Base-by-base conservation (phyloP, 768 basidiomycete species). In the Coprinopsis cinerea region DNA sequence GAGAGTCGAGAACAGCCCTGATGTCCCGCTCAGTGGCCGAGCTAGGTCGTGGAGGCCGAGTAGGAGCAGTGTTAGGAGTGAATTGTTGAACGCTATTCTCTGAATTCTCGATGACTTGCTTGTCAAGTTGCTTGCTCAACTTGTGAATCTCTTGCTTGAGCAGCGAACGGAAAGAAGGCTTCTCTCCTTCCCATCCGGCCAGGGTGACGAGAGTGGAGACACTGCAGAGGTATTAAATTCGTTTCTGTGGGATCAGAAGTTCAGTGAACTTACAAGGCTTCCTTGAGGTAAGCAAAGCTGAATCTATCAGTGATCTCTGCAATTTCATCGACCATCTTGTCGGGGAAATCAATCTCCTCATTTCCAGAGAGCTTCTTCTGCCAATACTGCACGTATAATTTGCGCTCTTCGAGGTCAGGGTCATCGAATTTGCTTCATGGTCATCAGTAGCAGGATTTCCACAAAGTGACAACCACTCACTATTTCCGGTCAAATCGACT, bases 201-300 rank as follows among this genome's bases (percentile, higher is more conserved):
- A 91, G 64, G 10, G 73, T 73, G 23, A 91, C 81, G n/a, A 92
- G 73, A 2, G 83, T 70, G 2, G 88, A 83, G 15, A 91, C 82
- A 59, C 88, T 90, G 54, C 11, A 27, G 30, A 23, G 20, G 49
- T n/a, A 4, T 28, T 9, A 30, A 17, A 17, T 43, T 14, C 30
- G 22, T 25, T 43, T 18, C 17, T 9, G 17, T 18, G 10, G 18
- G 25, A 14, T n/a, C 15, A 13, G 25, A 49, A 26, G 24, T 22
- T 26, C 22, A 32, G 17, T 47, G n/a, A 23, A 73, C 87, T 53
- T 61, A 92, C 90, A 92, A 92, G 2, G 81, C 88, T 65, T 92
- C 91, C 63, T 94, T 92, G 58, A 93, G 70, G 64, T 90, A 92
- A 0, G 91, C 88, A 62, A 92, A 92, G 56, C 84, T 88, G 69